Evolutionary conservation across 768 basidiomycete genomes (phyloP).

Genomic region (Tephrocybe sp.): DNA sequence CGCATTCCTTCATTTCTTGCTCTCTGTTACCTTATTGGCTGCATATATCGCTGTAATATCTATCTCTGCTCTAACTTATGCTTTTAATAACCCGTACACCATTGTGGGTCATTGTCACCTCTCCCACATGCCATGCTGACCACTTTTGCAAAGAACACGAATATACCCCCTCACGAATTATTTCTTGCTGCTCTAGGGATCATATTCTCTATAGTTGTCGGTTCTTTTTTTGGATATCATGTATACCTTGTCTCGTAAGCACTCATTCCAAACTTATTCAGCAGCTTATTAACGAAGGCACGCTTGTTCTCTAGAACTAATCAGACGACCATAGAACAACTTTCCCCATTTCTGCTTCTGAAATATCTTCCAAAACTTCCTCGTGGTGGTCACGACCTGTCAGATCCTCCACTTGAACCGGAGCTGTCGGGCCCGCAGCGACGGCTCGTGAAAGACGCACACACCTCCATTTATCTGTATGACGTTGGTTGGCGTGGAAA

Average conservation of each 20-base stretch:
- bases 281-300: neutral
- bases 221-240: constrained; percentile 76
- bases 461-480: constrained; percentile 59
- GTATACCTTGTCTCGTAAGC: constrained; percentile 70
- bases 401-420: constrained; percentile 69
- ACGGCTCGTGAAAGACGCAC: constrained; percentile 60
- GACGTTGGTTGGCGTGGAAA: constrained; percentile 74
- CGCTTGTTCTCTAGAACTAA: constrained; percentile 56
- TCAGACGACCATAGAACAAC: constrained; percentile 79
- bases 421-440: constrained; percentile 68
- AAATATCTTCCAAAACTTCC: constrained; percentile 68
- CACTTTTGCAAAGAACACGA: constrained; percentile 44
- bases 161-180: constrained; percentile 70
- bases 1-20: constrained; percentile 77
- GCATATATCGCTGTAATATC: constrained; percentile 57
- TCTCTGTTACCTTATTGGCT: constrained; percentile 59
- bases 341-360: constrained; percentile 73
- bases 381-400: constrained; percentile 45
- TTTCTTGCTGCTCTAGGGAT: constrained; percentile 57
- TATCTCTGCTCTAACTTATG: constrained; percentile 54
- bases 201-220: constrained; percentile 62
- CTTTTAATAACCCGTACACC: constrained; percentile 59
- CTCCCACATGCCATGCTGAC: neutral
- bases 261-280: neutral
- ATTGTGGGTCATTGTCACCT: constrained; percentile 45